A percentile compares a stretch with the other conserved stretches of the same genome.
phyloP scores from a whole-genome alignment of 2,329 filamentous ascomycete genomes.

The Microdochium nivale region DNA sequence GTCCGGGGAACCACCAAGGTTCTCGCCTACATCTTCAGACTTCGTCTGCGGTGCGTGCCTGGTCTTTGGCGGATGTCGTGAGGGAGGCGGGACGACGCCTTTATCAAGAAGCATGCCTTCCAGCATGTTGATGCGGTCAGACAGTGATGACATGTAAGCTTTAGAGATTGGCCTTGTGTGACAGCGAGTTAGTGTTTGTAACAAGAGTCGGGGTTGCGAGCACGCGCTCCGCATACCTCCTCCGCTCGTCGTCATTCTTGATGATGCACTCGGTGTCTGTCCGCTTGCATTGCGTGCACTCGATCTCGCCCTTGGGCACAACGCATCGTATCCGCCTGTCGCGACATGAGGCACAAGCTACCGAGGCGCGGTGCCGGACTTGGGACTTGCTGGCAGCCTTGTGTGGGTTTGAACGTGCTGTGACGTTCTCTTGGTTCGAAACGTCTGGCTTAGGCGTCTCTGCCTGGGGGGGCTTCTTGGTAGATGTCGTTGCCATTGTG shows the following conservation, averaged over 20 bases:
- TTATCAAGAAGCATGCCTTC: conserved; percentile 41
- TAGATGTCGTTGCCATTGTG: conserved; percentile 6
- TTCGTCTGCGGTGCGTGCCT: conserved; percentile 22
- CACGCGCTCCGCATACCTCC: conserved; percentile 29
- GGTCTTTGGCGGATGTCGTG: conserved; percentile 44
- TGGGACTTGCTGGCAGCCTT: conserved; percentile 24
- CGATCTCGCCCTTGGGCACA: conserved; percentile 39
- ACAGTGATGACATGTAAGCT: conserved; percentile 48
- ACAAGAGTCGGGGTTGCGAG: not conserved
- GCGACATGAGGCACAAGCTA: conserved; percentile 46
- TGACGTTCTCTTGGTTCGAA: conserved; percentile 23
- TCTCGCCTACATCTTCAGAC: conserved; percentile 4
- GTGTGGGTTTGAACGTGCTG: conserved; percentile 16
- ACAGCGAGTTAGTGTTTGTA: conserved; percentile 4
- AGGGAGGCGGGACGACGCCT: conserved; percentile 39
- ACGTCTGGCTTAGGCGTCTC: conserved; percentile 13
- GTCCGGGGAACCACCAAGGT: not conserved
- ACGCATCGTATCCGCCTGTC: conserved; percentile 39
- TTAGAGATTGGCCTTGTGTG: conserved; percentile 43
- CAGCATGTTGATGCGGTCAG: conserved; percentile 42
- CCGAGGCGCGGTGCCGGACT: conserved; percentile 38
- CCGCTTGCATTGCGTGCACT: conserved; percentile 43
- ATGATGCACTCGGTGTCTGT: conserved; percentile 43
- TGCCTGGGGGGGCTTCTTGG: conserved; percentile 4
- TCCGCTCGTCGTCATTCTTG: conserved; percentile 47